Evolutionary conservation across 805 yeast genomes (phyloP).

Genomic region (Saccharomycopsis capsularis): DNA sequence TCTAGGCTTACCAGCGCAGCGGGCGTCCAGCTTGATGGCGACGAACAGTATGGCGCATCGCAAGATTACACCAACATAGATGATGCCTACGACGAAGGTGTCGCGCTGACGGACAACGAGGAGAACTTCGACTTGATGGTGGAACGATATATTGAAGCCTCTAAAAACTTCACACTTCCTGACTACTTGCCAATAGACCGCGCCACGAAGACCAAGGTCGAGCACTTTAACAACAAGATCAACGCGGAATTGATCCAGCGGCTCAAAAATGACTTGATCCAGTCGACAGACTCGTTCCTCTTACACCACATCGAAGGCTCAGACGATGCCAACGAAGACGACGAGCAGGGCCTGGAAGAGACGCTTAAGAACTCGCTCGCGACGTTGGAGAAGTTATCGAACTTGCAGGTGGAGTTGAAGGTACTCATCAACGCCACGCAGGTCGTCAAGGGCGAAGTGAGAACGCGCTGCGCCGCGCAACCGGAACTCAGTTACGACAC

Average conservation of each 20-base stretch:
- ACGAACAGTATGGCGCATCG: too few species aligned
- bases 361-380: not conserved
- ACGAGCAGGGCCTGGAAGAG: not conserved
- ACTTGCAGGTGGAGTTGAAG: not conserved
- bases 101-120: not conserved
- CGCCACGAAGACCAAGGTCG: not conserved
- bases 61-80: too few species aligned
- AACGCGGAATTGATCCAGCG: slow-evolving; percentile 1
- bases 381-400: not conserved
- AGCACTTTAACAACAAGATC: not conserved
- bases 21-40: too few species aligned
- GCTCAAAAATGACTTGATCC: slow-evolving; percentile 7
- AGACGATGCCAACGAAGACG: not conserved
- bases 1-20: too few species aligned
- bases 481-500: slow-evolving; percentile 1
- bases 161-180: slow-evolving; percentile 6
- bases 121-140: slow-evolving; percentile 7
- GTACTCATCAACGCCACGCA: not conserved
- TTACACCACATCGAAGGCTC: not conserved
- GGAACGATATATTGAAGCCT: not conserved
- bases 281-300: slow-evolving; percentile 11
- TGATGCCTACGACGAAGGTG: not conserved
- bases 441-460: not conserved
- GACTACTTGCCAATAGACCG: slow-evolving; percentile 9
- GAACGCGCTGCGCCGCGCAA: not conserved